Evolutionary conservation across 2,329 filamentous ascomycete genomes (phyloP).

Genomic region (Fusarium ambrosium): DNA sequence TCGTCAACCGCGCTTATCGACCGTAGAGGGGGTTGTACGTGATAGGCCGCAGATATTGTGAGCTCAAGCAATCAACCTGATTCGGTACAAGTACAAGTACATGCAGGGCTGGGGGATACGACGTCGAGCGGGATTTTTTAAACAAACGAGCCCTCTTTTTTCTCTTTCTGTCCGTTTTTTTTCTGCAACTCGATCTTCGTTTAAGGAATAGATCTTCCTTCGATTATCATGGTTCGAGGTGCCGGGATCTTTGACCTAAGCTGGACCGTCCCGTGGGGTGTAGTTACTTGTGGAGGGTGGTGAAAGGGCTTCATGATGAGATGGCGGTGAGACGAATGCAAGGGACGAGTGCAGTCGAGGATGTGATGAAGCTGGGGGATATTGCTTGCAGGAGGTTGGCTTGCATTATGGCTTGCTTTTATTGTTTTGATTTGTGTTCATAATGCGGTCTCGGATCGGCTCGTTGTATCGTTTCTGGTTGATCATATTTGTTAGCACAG

Average conservation of each 20-base stretch:
- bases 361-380: neutral
- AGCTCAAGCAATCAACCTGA: conserved; percentile 11
- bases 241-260: neutral
- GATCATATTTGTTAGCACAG: neutral
- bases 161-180: neutral
- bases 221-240: neutral
- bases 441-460: neutral
- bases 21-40: conserved; percentile 26
- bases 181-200: neutral
- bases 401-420: neutral
- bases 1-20: conserved; percentile 8
- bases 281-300: conserved; percentile 8
- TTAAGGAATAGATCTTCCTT: conserved; percentile 22
- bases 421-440: neutral
- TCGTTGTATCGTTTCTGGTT: neutral
- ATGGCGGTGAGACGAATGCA: conserved; percentile 29
- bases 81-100: conserved; percentile 11
- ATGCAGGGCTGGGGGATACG: neutral
- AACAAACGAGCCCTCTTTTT: neutral
- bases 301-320: neutral
- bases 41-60: conserved; percentile 37
- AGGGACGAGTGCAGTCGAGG: conserved; percentile 10
- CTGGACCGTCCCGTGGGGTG: neutral
- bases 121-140: conserved; percentile 2
- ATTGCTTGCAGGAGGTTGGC: neutral